Evolutionary conservation across 169 alveolate species (phyloP), one percentile per base, ranked within the genome.

Genomic region (Blepharisma undulans): DNA sequence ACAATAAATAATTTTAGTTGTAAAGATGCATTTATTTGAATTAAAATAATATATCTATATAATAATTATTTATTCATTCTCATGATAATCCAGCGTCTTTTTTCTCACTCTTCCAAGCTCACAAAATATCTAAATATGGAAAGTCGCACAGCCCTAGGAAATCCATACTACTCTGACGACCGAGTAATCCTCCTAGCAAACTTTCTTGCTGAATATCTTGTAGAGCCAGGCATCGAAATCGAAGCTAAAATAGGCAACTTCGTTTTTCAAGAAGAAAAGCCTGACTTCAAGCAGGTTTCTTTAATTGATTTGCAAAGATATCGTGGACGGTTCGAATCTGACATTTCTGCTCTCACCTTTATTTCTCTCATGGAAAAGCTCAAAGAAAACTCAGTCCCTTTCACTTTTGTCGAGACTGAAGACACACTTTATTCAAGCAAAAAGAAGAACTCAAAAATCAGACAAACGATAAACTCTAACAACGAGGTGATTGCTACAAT

Each of bases 191-290:
- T 79, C 25, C 29, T 79, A 12, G 87, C 87, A 14, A 22, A 79
- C 61, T 79, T 79, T 33, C 25, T 79, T 25, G 34, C 87, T 12
- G 87, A 79, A 32, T 34, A 79, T 33, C 34, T 79, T 5, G 34
- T 34, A 10, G 29, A 79, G 71, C 89, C 74, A 25, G 48, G 48
- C 34, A 84, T 84, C 22, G 89, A 84, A 60, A 84, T 84, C 32
- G 89, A 84, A 60, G 89, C 89, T 8, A 84, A 84, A 84, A 84
- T 84, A 10, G 89, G 89, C 8, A 48, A 22, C 32, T 84, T 84
- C 34, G 16, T 32, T n/a, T 84, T 84, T 60, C 27, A n/a, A n/a
- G 27, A 34, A 21, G 48, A 22, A n/a, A 84, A 84, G 29, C 74
- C 78, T 2, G 22, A n/a, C 30, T 22, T 84, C 18, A n/a, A 32